These are phyloP conservation scores for Cyberlindnera amylophila DNA, from an alignment of 805 yeast species.

Conservation along the genomic window DNA sequence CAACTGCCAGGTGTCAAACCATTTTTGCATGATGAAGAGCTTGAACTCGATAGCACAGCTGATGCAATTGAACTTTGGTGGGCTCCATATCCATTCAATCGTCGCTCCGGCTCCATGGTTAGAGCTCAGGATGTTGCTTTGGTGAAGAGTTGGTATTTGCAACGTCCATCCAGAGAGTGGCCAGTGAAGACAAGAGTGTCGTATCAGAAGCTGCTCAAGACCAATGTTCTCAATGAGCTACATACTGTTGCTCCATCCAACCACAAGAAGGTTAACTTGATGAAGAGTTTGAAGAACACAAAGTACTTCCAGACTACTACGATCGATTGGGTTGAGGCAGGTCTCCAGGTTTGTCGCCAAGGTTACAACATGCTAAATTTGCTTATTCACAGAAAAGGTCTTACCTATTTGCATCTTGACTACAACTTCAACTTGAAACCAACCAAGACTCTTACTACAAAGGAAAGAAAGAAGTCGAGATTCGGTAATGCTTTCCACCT, in stretches of 20 bases:
- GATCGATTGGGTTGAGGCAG: slow-evolving; percentile 98
- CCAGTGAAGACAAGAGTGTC: slow-evolving; percentile 83
- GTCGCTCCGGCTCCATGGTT: slow-evolving; percentile 63
- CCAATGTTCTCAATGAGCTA: slow-evolving; percentile 66
- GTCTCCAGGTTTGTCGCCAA: slow-evolving; percentile 86
- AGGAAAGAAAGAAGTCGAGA: slow-evolving; percentile 91
- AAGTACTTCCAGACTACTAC: slow-evolving; percentile 89
- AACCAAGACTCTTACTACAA: slow-evolving; percentile 91
- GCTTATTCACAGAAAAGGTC: slow-evolving; percentile 83
- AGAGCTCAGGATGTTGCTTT: slow-evolving; percentile 90
- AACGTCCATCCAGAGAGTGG: slow-evolving; percentile 54
- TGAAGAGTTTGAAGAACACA: slow-evolving; percentile 68
- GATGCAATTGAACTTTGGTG: slow-evolving; percentile 66
- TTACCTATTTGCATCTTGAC: slow-evolving; percentile 89
- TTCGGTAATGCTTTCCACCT: slow-evolving; percentile 96
- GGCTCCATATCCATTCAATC: slow-evolving; percentile 85
- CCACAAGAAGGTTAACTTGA: slow-evolving; percentile 51
- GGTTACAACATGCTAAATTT: slow-evolving; percentile 92
- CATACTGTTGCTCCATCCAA: slow-evolving; percentile 43
- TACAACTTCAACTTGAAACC: slow-evolving; percentile 96
- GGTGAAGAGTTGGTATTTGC: slow-evolving; percentile 76
- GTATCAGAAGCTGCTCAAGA: slow-evolving; percentile 83
- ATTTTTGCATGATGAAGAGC: slow-evolving; percentile 41
- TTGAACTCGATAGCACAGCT: slow-evolving; percentile 44
- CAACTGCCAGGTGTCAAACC: slow-evolving; percentile 47